Evolutionary conservation across 371 early-diverging fungal genomes (phyloP), one percentile per base, ranked within the genome.

Genomic region (Mortierella sp.): DNA sequence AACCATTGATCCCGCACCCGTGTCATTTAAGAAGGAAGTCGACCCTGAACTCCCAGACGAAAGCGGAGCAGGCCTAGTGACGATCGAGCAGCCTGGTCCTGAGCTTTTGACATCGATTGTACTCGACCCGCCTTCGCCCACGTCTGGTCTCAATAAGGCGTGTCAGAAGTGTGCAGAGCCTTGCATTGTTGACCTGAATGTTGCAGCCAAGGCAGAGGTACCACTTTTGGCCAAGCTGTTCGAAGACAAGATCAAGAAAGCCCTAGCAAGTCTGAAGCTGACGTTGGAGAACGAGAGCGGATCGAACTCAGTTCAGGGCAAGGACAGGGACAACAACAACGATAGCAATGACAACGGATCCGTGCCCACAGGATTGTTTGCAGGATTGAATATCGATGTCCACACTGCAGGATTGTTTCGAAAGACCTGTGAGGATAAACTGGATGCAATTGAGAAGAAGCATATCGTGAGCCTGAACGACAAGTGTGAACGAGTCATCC

Each of bases 201-300:
- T 70, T 5, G 75, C 47, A 0, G 42, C 48, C n/a, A 73, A 75
- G 28, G 80, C 80, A 14, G 80, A 80, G 60, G 75, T 75, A 0
- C 38, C 75, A 0, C 28, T 80, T 45, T 45, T 80, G 42, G 47
- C 57, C 31, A 55, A 57, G 8, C 21, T 75, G 26, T 70, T 80
- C 31, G 50, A 75, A 83, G 81, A 83, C 31, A 72, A 88, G 76
- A 84, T 88, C 75, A 84, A 89, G 44, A 86, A 83, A 58, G 87
- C 88, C 42, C 74, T 90, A 47, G 70, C 84, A 55, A 83, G 80
- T 50, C 81, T 90, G 14, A 79, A 84, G 34, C 2, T 70, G 16
- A 42, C 74, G 16, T 70, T 80, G 26, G 54, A 73, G 34, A 45
- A 72, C 28, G 68, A 72, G 19, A 73, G 50, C 2, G 48, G 58